These are phyloP conservation scores for Cystobasidium tubakii DNA, from an alignment of 768 basidiomycete genomes.

Conservation along the genomic window DNA sequence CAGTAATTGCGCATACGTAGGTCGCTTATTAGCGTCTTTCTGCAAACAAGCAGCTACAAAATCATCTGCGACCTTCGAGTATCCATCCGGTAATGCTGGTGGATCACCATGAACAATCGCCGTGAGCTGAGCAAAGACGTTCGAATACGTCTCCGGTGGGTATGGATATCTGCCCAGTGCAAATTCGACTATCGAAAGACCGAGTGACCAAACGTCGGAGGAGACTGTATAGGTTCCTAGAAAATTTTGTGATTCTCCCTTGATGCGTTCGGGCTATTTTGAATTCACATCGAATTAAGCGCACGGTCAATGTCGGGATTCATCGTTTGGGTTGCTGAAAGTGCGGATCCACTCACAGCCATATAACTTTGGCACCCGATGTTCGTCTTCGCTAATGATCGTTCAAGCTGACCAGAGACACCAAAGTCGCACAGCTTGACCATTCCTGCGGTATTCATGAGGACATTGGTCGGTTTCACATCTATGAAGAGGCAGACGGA, in stretches of 20 bases:
- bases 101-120: conserved; percentile 94
- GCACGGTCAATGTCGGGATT: too few species aligned
- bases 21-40: conserved; percentile 71
- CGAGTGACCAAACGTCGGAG: conserved; percentile 96
- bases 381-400: conserved; percentile 92
- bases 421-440: conserved; percentile 98
- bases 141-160: conserved; percentile 92
- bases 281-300: too few species aligned
- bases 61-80: conserved; percentile 65
- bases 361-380: conserved; percentile 98
- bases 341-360: conserved; percentile 79
- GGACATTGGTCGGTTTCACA: conserved; percentile 89
- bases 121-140: conserved; percentile 93
- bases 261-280: conserved; percentile 82
- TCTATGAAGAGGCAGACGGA: conserved; percentile 51
- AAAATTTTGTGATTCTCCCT: conserved; percentile 81
- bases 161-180: conserved; percentile 85
- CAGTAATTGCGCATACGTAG: conserved; percentile 75
- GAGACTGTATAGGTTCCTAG: conserved; percentile 88
- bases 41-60: conserved; percentile 75
- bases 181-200: conserved; percentile 87
- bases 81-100: conserved; percentile 71
- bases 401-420: conserved; percentile 95
- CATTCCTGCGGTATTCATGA: conserved; percentile 78
- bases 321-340: too few species aligned